These are phyloP conservation scores for Centella asiatica DNA, from an alignment of 129 eudicot species.

Conservation along the genomic window DNA sequence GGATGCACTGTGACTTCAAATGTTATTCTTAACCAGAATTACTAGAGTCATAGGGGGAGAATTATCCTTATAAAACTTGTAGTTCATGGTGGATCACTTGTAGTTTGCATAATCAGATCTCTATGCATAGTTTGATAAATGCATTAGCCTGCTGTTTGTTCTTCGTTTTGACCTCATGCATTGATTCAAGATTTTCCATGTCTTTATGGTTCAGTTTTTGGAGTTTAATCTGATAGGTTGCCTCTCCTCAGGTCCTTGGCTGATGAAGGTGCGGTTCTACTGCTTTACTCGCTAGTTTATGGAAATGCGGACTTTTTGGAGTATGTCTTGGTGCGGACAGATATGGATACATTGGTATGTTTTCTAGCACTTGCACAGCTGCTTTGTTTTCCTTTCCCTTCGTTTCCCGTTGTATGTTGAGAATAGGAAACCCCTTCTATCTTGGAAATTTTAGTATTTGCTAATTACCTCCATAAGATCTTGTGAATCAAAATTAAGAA, in stretches of 20 bases:
- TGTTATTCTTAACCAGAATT: too few relatives aligned
- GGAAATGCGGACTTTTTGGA: conserved; percentile 89
- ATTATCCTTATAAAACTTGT: too few relatives aligned
- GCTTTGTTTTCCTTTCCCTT: conserved; percentile 1
- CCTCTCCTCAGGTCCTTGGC: conserved; percentile 63
- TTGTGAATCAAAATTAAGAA: neutral
- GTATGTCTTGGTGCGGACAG: conserved; percentile 93
- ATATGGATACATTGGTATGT: conserved; percentile 93
- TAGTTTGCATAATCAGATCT: neutral
- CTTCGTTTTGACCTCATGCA: neutral
- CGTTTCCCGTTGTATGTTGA: too few relatives aligned
- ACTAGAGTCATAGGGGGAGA: too few relatives aligned
- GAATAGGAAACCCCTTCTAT: too few relatives aligned
- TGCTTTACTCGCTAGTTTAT: conserved; percentile 80
- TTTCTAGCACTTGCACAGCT: too few relatives aligned
- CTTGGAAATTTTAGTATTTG: neutral
- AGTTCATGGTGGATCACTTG: neutral
- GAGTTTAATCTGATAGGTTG: conserved; percentile 17
- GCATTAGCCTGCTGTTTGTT: neutral
- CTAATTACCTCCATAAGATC: neutral
- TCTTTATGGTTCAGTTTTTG: neutral
- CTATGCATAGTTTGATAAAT: neutral
- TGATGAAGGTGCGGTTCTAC: conserved; percentile 77
- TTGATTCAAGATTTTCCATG: neutral
- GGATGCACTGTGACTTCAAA: neutral